These are phyloP conservation scores for Papiliotrema nemorosa DNA, from an alignment of 1,284 basidiomycete genomes.

Conservation along the genomic window DNA sequence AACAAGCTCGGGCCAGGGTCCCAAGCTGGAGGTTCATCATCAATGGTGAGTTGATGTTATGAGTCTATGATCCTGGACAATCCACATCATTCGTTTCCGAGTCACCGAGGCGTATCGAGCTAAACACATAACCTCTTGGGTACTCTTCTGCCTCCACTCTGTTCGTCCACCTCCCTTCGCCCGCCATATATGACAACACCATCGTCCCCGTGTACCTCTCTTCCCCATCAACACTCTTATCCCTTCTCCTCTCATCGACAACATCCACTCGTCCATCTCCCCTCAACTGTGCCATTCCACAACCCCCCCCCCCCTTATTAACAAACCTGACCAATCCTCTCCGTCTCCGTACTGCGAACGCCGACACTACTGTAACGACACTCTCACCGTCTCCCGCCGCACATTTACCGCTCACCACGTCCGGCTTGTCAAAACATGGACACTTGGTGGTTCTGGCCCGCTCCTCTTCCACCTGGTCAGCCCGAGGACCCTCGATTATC, in stretches of 20 bases:
- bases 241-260: not conserved
- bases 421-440: slow-evolving; percentile 8
- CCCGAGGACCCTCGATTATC: slow-evolving; percentile 41
- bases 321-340: not conserved
- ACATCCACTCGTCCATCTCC: not conserved
- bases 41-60: not conserved
- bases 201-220: not conserved
- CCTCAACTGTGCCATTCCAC: not conserved
- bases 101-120: no score
- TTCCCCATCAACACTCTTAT: slow-evolving; percentile 1
- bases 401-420: not conserved
- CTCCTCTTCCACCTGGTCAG: slow-evolving; percentile 14
- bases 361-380: no score
- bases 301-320: not conserved
- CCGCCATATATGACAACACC: not conserved
- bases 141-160: slow-evolving; percentile 17
- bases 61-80: not conserved
- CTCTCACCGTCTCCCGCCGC: not conserved
- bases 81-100: no score
- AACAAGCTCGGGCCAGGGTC: slow-evolving; percentile 22
- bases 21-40: slow-evolving; percentile 7
- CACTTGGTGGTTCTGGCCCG: slow-evolving; percentile 13
- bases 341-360: no score
- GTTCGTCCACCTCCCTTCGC: slow-evolving; percentile 4
- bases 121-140: slow-evolving; percentile 13